Conservation (phyloP, 768 basidiomycete species). For the Xerocomus brunneocitrinus region DNA sequence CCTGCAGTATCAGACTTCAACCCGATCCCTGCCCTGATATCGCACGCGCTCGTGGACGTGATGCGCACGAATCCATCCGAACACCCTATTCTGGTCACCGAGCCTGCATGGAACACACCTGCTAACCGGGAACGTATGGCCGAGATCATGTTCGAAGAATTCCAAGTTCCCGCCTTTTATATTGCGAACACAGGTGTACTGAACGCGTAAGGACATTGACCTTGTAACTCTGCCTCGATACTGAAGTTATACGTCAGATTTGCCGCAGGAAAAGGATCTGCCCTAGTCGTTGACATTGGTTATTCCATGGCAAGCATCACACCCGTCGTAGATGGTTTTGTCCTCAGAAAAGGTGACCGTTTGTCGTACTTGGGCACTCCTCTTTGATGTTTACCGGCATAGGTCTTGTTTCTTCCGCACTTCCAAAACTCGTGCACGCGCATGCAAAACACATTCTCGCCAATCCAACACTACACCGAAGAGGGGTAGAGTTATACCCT, state of each 20-base stretch:
- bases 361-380: background rate
- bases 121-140: conserved; percentile 94
- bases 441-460: conserved; percentile 68
- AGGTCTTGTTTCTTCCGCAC: conserved; percentile 76
- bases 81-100: conserved; percentile 90
- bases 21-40: conserved; percentile 64
- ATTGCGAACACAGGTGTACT: conserved; percentile 92
- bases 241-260: conserved; percentile 51
- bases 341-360: conserved; percentile 80
- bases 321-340: conserved; percentile 96
- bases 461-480: conserved; percentile 44
- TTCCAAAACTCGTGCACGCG: conserved; percentile 77
- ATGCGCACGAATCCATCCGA: conserved; percentile 76
- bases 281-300: conserved; percentile 92
- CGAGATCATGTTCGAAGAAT: conserved; percentile 97
- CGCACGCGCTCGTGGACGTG: conserved; percentile 69
- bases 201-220: conserved; percentile 63
- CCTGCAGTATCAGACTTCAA: conserved; percentile 68
- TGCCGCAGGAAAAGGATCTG: conserved; percentile 95
- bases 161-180: conserved; percentile 92
- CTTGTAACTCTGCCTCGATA: conserved; percentile 2
- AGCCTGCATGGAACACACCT: conserved; percentile 93
- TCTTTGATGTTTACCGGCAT: background rate
- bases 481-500: conserved; percentile 66
- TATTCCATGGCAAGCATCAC: conserved; percentile 86